These are phyloP conservation scores for Tulasnella sp. DNA, from an alignment of 768 basidiomycete species.

Conservation along the genomic window DNA sequence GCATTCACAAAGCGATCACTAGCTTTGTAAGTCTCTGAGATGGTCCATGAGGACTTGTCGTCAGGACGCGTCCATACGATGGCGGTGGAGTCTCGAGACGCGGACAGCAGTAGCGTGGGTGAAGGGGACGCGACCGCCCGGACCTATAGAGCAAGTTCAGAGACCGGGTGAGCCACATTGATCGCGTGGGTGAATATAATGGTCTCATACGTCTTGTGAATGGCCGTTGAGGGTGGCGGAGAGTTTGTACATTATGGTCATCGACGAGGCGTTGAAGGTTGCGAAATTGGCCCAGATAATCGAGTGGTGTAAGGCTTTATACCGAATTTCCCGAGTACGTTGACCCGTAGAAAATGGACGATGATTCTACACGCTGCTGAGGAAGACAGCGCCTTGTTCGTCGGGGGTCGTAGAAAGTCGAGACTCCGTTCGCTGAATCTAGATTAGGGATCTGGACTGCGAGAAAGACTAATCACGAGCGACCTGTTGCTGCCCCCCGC, in stretches of 20 bases:
- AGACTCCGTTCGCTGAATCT: background rate
- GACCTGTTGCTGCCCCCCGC: background rate
- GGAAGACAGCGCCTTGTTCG: background rate
- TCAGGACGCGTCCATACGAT: constrained; percentile 69
- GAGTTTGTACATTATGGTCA: constrained; percentile 61
- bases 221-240: constrained; percentile 65
- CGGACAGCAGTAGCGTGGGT: constrained; percentile 72
- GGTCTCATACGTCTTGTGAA: constrained; percentile 58
- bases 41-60: constrained; percentile 43
- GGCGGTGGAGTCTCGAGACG: constrained; percentile 85
- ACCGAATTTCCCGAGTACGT: background rate
- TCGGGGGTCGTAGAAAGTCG: background rate
- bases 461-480: background rate
- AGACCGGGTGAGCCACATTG: constrained; percentile 25
- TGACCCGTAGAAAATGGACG: background rate
- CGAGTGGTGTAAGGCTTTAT: background rate
- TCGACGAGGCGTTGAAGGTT: background rate
- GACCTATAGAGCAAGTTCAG: constrained; percentile 46
- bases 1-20: constrained; percentile 76
- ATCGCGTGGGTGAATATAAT: constrained; percentile 9
- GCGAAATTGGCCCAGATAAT: background rate
- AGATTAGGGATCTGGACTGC: background rate
- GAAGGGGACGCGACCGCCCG: constrained; percentile 72
- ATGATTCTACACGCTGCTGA: background rate
- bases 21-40: constrained; percentile 48